Base-by-base conservation (phyloP, 2,329 filamentous ascomycete species). In the Orbilia brochopaga region DNA sequence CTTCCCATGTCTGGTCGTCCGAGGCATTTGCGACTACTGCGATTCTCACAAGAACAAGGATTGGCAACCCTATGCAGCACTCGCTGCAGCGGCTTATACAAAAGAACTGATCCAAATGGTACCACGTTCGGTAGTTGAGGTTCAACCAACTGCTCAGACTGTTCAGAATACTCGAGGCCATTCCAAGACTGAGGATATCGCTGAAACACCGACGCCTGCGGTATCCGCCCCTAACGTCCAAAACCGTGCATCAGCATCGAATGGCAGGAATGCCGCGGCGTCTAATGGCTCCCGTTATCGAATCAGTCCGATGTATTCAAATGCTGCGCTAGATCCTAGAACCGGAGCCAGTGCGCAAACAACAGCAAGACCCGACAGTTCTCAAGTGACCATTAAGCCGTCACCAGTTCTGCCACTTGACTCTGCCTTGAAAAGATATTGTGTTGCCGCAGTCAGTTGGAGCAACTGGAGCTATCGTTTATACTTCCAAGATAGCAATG, bases 31-130 rank as follows among this genome's bases (percentile, higher is more conserved):
- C 27, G 55, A 59, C 23, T 59, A 59, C 19, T 30, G 21, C n/a
- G 55, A 59, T 30, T 59, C 55, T 13, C 55, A 59, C 27, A 59
- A 59, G n/a, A 59, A 59, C 15, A 59, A 59, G 30, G 23, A 23
- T 6, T 59, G 55, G 55, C 55, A 59, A 15, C 21, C 11, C 10
- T 59, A 59, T 37, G 55, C 55, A 19, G 40, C 55, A 13, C 13
- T 50, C 7, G 21, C 42, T 17, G 55, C 55, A 2, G 54, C 54
- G 11, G 37, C 54, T 8, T 58, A 58, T 21, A 19, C 54, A 6
- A 58, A 58, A 17, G 54, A 58, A 37, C 32, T 58, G 21, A 32
- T 58, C 5, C 13, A 46, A 21, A n/a, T 44, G 40, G 17, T 46
- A 24, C 17, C 15, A 21, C 15, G 35, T 7, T 11, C 44, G 13